Evolutionary conservation across 2,329 filamentous ascomycete species (phyloP).

Genomic region (Aspergillus persii): DNA sequence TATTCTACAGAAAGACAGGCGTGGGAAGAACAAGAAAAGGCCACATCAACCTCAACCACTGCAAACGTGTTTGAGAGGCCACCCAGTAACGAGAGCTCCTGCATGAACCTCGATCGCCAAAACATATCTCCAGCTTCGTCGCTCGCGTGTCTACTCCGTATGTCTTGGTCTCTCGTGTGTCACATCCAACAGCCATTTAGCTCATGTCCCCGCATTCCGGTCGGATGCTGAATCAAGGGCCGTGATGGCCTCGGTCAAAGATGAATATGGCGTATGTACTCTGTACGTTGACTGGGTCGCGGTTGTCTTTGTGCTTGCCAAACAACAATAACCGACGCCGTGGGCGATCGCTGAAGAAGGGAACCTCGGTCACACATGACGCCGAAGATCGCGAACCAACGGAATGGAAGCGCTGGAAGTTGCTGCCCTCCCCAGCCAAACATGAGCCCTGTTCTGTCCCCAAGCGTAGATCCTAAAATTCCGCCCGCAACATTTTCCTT

Average conservation of each 20-base stretch:
- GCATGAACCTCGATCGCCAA: neutral
- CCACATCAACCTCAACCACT: neutral
- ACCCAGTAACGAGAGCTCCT: neutral
- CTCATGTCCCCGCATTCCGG: neutral
- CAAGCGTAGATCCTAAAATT: constrained; percentile 5
- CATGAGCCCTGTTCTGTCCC: neutral
- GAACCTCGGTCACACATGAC: constrained; percentile 29
- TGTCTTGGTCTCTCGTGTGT: neutral
- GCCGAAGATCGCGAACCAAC: neutral
- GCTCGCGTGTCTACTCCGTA: neutral
- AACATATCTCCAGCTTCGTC: neutral
- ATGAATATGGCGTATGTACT: neutral
- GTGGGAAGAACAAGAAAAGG: neutral
- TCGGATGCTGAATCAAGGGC: neutral
- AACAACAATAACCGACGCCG: constrained; percentile 7
- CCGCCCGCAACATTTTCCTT: constrained; percentile 10
- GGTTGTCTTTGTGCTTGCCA: constrained; percentile 5
- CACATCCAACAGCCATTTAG: too few relatives aligned
- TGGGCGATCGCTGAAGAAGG: constrained; percentile 10
- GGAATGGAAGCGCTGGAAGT: neutral
- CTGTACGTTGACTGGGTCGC: neutral
- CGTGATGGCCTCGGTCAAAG: neutral
- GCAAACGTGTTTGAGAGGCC: neutral
- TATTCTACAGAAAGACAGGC: neutral
- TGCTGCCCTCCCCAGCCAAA: neutral